These are phyloP conservation scores for Clarireedia monteithiana DNA, from an alignment of 2,329 filamentous ascomycete species.

Conservation along the genomic window DNA sequence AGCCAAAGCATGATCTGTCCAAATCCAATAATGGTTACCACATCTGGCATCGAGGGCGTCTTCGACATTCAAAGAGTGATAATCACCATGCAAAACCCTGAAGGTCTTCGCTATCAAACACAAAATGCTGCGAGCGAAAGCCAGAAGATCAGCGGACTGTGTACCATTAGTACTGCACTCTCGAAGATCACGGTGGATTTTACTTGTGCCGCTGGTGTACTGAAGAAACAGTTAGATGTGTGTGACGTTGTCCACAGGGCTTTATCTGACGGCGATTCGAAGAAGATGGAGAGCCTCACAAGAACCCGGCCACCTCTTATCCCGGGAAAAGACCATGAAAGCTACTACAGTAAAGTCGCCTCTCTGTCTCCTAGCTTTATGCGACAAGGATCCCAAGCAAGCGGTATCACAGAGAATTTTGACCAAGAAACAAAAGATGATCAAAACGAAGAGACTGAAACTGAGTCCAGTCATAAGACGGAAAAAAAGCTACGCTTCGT, in stretches of 20 bases:
- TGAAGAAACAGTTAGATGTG: conserved; percentile 28
- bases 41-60: conserved; percentile 26
- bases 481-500: conserved; percentile 28
- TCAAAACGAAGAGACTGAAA: not conserved
- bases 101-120: conserved; percentile 24
- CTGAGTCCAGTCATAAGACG: conserved; percentile 1
- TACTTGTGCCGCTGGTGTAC: conserved; percentile 23
- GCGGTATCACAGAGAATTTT: not conserved
- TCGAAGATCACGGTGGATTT: conserved; percentile 27
- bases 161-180: conserved; percentile 29
- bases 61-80: conserved; percentile 29
- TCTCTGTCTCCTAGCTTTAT: conserved; percentile 6
- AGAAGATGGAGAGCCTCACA: not conserved
- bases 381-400: conserved; percentile 1
- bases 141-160: conserved; percentile 27
- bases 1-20: conserved; percentile 27
- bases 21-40: conserved; percentile 29
- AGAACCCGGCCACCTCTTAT: not conserved
- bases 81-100: conserved; percentile 22
- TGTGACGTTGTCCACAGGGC: conserved; percentile 23
- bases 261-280: conserved; percentile 15
- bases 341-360: conserved; percentile 1
- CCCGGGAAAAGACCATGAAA: conserved; percentile 3
- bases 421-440: conserved; percentile 7
- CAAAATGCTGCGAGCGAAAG: conserved; percentile 21